Evolutionary conservation across 345 rosid genomes (phyloP).

Genomic region (Euphorbia peplus): DNA sequence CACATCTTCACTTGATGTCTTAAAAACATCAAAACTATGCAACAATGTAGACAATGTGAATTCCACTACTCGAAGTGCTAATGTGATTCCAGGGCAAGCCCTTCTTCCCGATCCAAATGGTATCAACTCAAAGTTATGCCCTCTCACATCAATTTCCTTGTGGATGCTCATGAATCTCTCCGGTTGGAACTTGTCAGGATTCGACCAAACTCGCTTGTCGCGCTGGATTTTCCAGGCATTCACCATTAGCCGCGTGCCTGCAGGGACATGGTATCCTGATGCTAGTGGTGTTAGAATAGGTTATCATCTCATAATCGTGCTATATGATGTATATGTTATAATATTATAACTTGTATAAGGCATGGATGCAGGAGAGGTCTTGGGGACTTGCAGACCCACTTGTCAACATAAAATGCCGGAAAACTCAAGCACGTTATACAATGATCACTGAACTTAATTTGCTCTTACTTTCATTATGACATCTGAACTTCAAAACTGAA

Average conservation of each 20-base stretch:
- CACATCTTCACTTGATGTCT: constrained; percentile 8
- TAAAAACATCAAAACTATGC: constrained; percentile 15
- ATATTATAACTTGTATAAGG: no score
- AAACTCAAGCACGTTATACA: no score
- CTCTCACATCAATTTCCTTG: constrained; percentile 14
- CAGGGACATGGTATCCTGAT: constrained; percentile 23
- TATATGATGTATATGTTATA: no score
- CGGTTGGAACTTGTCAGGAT: constrained; percentile 14
- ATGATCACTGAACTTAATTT: no score
- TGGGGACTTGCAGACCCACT: no score
- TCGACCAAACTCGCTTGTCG: constrained; percentile 9
- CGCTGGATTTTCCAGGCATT: constrained; percentile 17
- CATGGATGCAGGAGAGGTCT: no score
- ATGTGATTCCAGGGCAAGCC: constrained; percentile 17
- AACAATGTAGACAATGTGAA: constrained; percentile 11
- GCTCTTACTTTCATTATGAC: no score
- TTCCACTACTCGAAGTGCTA: constrained; percentile 9
- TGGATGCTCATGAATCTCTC: constrained; percentile 15
- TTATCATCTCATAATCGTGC: no score
- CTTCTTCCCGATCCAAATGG: constrained; percentile 26
- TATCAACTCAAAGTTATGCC: constrained; percentile 16
- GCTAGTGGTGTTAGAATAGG: neutral
- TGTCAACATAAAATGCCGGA: no score
- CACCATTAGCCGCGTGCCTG: constrained; percentile 21
- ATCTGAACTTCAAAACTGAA: no score